These are phyloP conservation scores for Melampsora larici-populina DNA, from an alignment of 1,284 basidiomycete species.

Conservation along the genomic window DNA sequence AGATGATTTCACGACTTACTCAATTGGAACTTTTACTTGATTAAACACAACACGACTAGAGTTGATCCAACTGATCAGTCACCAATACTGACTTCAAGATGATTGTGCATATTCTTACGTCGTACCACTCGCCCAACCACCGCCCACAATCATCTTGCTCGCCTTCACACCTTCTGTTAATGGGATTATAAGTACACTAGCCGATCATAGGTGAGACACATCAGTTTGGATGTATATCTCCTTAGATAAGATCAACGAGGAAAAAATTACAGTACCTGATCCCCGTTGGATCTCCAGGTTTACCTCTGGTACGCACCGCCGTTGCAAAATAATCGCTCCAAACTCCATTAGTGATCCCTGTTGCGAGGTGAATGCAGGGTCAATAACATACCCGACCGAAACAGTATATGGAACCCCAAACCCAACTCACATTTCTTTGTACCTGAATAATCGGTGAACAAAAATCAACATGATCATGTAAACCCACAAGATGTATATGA, in stretches of 20 bases:
- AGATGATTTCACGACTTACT: constrained; percentile 3
- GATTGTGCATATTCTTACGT: background rate
- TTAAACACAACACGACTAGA: constrained; percentile 31
- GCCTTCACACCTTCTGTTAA: constrained; percentile 20
- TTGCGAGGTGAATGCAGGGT: background rate
- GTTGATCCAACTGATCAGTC: constrained; percentile 4
- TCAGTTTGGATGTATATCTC: background rate
- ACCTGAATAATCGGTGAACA: background rate
- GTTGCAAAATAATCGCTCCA: constrained; percentile 42
- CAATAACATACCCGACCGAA: background rate
- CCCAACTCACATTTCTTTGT: constrained; percentile 38
- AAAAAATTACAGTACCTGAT: constrained; percentile 26
- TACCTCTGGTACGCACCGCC: constrained; percentile 34
- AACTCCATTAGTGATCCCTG: constrained; percentile 43
- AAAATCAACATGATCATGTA: background rate
- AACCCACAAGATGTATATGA: background rate
- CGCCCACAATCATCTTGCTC: constrained; percentile 29
- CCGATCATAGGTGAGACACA: background rate
- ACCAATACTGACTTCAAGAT: background rate
- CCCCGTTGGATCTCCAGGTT: constrained; percentile 29
- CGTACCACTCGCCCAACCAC: constrained; percentile 33
- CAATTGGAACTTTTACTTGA: constrained; percentile 37
- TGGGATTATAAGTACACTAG: constrained; percentile 28
- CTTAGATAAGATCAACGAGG: background rate
- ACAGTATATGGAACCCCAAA: background rate